Evolutionary conservation across 2,329 filamentous ascomycete genomes (phyloP).

Genomic region (Camillea tinctor): DNA sequence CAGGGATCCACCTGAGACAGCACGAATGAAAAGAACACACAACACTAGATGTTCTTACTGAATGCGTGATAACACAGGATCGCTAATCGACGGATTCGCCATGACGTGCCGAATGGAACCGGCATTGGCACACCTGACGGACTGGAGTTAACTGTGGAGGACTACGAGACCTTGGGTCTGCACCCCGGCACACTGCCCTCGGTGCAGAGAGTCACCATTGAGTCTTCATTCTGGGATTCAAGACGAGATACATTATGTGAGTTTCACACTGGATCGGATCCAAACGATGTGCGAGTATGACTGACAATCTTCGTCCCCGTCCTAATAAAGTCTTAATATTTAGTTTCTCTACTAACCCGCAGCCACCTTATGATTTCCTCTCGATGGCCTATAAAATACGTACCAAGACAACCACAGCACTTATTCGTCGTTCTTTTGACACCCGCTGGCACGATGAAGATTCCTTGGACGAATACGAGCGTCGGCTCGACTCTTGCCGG

Average conservation of each 20-base stretch:
- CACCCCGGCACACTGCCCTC: slow-evolving; percentile 29
- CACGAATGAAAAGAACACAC: not conserved
- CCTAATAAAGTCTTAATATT: slow-evolving; percentile 42
- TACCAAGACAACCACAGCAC: slow-evolving; percentile 38
- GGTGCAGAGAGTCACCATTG: slow-evolving; percentile 27
- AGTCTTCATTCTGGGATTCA: slow-evolving; percentile 31
- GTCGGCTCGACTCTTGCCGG: slow-evolving; percentile 43
- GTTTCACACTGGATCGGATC: slow-evolving; percentile 4
- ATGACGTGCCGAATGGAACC: slow-evolving; percentile 9
- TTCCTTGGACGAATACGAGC: slow-evolving; percentile 46
- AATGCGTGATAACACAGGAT: slow-evolving; percentile 21
- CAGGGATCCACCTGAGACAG: not conserved
- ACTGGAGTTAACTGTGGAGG: slow-evolving; percentile 25
- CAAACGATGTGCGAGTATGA: not conserved
- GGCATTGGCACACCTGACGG: slow-evolving; percentile 21
- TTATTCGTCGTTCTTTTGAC: slow-evolving; percentile 45
- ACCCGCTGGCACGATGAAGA: slow-evolving; percentile 41
- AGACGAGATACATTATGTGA: slow-evolving; percentile 29
- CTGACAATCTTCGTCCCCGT: slow-evolving; percentile 11
- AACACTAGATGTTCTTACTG: not conserved
- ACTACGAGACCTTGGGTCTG: slow-evolving; percentile 27
- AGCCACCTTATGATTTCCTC: slow-evolving; percentile 46
- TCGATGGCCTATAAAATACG: slow-evolving; percentile 45
- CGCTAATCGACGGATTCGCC: slow-evolving; percentile 22
- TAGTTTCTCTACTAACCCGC: slow-evolving; percentile 44